Evolutionary conservation across 2,329 filamentous ascomycete genomes (phyloP), one percentile per base, ranked within the genome.

Genomic region (Cryphonectria naterciae): DNA sequence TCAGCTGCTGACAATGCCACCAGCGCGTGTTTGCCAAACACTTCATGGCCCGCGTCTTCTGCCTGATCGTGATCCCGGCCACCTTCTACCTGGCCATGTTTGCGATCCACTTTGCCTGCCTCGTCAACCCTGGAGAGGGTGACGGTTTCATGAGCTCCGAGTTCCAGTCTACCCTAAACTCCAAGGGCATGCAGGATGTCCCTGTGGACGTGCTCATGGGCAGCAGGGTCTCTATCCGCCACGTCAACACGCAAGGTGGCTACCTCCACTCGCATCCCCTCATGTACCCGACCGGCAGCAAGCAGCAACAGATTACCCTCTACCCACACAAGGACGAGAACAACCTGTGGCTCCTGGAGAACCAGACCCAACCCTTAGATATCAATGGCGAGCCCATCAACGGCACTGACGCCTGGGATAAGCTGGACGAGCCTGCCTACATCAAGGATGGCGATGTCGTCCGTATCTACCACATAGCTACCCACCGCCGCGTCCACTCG

Each of bases 121-220:
- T 99, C 58, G 89, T 92, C 72, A 99, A 99, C 83, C 96, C 96
- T 39, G 96, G 96, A 72, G 96, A 99, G 67, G 96, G 96, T 68
- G 96, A 99, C 81, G 96, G 96, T 69, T 99, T 99, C 86, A 99
- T 99, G 96, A 98, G 95, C 79, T 97, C 95, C 69, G 96, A 99
- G 79, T 99, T 99, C 85, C 96, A 99, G 84, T 93, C 96, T 43
- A 98, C 96, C 2, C 86, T 99, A 75, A 99, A 98, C 84, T 95
- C 91, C 77, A 99, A 98, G 86, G 91, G 89, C 68, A 99, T 99
- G 96, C 91, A 94, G 79, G 94, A 97, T 81, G 94, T 97, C 6
- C 92, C 96, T 1, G 96, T 93, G 41, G 95, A 99, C 82, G 92
- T 99, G 71, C 91, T 92, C 39, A 92, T 96, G 77, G 96, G 96